Base-by-base conservation (phyloP, 768 basidiomycete species). In the Tylopilus plumbeoviolaceoides region DNA sequence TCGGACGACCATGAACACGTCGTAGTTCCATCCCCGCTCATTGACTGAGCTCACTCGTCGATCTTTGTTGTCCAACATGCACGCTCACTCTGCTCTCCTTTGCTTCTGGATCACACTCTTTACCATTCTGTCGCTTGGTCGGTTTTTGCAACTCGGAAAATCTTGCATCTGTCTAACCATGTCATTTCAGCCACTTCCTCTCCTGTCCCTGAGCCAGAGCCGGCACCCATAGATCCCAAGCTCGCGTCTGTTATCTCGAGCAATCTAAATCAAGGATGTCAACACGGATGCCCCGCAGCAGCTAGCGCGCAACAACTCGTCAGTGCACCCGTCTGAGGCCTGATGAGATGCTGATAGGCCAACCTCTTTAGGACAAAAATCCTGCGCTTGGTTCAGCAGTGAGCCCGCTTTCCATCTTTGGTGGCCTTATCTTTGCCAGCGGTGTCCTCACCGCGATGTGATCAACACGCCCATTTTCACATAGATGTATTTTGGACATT, bases 191-290 rank as follows among this genome's bases (percentile, higher is more conserved):
- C n/a, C 21, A 42, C 50, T 27, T 55, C 68, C 8, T 60, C 67
- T 0, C 67, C 66, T 17, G 52, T 58, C 15, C 47, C 65, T 3
- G 56, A 55, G 8, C 62, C 61, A 20, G 60, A 61, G 12, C 64
- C 64, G 20, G 55, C 57, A 14, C 65, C 66, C 11, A 58, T 68
- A 51, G 66, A 68, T 30, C 12, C 63, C 5, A 21, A 2, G 2
- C 27, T 63, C n/a, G 39, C 64, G 7, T 12, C 50, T 5, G 38
- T 60, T 50, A 11, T 68, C 5, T 47, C 56, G 21, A 69, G 51
- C 40, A 69, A 70, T 51, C 47, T 57, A 20, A 63, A 67, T 25
- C 48, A 65, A 11, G 57, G 41, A 14, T 69, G 67, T 38, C 35
- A 44, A 15, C 30, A 69, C 5, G 67, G 63, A 27, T 70, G 69